Evolutionary conservation across 805 yeast genomes (phyloP), one percentile per base, ranked within the genome.

Genomic region (Saccharomyces paradoxus): DNA sequence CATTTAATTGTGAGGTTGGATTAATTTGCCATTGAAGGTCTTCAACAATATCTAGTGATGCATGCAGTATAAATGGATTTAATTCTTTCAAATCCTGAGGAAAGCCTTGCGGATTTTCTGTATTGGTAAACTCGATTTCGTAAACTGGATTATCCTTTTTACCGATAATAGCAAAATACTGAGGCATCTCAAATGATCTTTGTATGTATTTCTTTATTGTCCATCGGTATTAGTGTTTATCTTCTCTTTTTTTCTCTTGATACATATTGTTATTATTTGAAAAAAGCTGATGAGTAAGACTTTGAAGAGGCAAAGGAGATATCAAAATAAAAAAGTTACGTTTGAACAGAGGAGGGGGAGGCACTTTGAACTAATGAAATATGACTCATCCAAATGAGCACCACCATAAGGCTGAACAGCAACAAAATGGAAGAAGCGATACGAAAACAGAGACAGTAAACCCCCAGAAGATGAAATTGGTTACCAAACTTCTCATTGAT

Each of bases 1-100:
- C 54, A 14, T 32, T 41, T 24, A 53, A 41, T 14, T 58, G 61
- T 10, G 59, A 48, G n/a, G 56, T 58, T 7, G 78, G 75, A 58
- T 77, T 81, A 9, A 81, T 76, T 50, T 81, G 79, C 92, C 96
- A 90, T 66, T 90, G 97, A 2, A 82, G 71, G 62, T 91, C 96
- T 59, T 94, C 97, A 0, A 94, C 83, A n/a, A 94, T 77, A 68
- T 94, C 99, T 41, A 94, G 71, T 1, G 98, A 82, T 0, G 97
- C 81, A 65, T 94, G 96, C 37, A 91, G 79, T 29, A 94, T 83
- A 64, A 90, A 92, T 24, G 97, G 97, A 60, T 86, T 83, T 41
- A 92, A 72, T 64, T 92, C 96, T 61, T 79, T 79, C 68, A 89
- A 80, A 50, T 84, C 87, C 8, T 80, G 74, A 1, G 91, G 78